Percentiles rank a stretch among this genome's conserved stretches.
Evolutionary conservation across 2,329 filamentous ascomycete genomes (phyloP).

Genomic region (Exophiala xenobiotica): DNA sequence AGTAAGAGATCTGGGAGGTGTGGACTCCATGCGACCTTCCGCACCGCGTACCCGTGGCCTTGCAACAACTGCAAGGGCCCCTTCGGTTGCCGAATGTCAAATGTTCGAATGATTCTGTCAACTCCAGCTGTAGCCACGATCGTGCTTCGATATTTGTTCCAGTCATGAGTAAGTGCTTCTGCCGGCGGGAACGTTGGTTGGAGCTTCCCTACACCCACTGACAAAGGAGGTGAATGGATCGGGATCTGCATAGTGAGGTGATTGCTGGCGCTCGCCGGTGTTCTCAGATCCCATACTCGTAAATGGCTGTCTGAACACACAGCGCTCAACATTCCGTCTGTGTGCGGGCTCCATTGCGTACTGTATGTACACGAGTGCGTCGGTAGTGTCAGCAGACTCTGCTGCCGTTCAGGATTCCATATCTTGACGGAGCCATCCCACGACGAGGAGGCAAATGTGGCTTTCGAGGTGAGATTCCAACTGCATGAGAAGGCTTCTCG

Average conservation of each 20-base stretch:
- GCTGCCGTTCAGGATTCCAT: conserved; percentile 75
- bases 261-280: conserved; percentile 80
- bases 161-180: conserved; percentile 92
- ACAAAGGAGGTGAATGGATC: conserved; percentile 62
- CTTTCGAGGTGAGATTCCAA: conserved; percentile 90
- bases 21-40: conserved; percentile 85
- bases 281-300: conserved; percentile 87
- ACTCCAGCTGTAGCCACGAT: conserved; percentile 87
- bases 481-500: conserved; percentile 88
- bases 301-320: conserved; percentile 88
- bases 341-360: conserved; percentile 85
- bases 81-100: conserved; percentile 77
- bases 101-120: conserved; percentile 81
- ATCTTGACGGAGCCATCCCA: conserved; percentile 98
- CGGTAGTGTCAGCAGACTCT: conserved; percentile 80
- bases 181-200: conserved; percentile 58
- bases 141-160: conserved; percentile 94
- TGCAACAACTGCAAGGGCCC: conserved; percentile 72
- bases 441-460: conserved; percentile 83
- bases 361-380: conserved; percentile 94
- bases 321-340: conserved; percentile 78
- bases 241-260: conserved; percentile 81
- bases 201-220: conserved; percentile 25
- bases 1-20: conserved; percentile 86
- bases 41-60: conserved; percentile 88